Conservation (phyloP, 192 early-diverging fungal genomes). For the Coemansia interrupta region DNA sequence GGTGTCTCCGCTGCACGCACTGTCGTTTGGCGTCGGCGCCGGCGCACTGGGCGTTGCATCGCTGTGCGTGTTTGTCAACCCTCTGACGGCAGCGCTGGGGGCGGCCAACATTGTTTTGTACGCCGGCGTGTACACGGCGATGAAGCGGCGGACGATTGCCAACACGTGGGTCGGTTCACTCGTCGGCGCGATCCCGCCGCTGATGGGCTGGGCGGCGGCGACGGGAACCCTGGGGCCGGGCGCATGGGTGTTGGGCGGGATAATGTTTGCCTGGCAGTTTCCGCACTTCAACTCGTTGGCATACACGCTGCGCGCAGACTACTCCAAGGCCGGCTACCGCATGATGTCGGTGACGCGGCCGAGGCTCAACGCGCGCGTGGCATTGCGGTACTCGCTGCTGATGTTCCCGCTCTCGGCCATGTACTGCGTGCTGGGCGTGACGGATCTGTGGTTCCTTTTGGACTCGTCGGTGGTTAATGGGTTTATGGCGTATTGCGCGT, state of each 20-base stretch:
- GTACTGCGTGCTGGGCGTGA: slow-evolving; percentile 68
- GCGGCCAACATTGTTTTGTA: slow-evolving; percentile 87
- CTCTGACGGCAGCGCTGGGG: slow-evolving; percentile 76
- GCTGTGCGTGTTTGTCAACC: slow-evolving; percentile 79
- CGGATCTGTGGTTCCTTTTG: slow-evolving; percentile 70
- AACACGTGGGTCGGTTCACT: slow-evolving; percentile 95
- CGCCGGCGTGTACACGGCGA: slow-evolving; percentile 81
- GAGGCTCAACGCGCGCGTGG: slow-evolving; percentile 80
- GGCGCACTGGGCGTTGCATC: slow-evolving; percentile 65
- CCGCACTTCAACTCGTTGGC: slow-evolving; percentile 95
- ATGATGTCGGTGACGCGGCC: slow-evolving; percentile 93
- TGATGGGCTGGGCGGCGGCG: slow-evolving; percentile 95
- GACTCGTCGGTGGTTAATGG: slow-evolving; percentile 77
- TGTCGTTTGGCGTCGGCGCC: slow-evolving; percentile 64
- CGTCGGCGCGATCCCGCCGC: slow-evolving; percentile 95
- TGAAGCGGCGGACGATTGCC: slow-evolving; percentile 89
- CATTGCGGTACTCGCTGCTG: slow-evolving; percentile 70
- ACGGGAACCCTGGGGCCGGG: slow-evolving; percentile 71
- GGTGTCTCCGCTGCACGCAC: slow-evolving; percentile 73
- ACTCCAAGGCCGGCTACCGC: slow-evolving; percentile 93
- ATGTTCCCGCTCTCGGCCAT: slow-evolving; percentile 68
- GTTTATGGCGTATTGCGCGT: slow-evolving; percentile 67
- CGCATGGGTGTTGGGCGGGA: slow-evolving; percentile 72
- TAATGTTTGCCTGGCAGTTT: slow-evolving; percentile 97
- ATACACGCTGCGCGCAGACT: slow-evolving; percentile 90